A percentile compares a stretch with the other conserved stretches of the same genome.
These are phyloP conservation scores for Trypanosoma rangeli DNA, from an alignment of 208 protist species.

Conservation along the genomic window DNA sequence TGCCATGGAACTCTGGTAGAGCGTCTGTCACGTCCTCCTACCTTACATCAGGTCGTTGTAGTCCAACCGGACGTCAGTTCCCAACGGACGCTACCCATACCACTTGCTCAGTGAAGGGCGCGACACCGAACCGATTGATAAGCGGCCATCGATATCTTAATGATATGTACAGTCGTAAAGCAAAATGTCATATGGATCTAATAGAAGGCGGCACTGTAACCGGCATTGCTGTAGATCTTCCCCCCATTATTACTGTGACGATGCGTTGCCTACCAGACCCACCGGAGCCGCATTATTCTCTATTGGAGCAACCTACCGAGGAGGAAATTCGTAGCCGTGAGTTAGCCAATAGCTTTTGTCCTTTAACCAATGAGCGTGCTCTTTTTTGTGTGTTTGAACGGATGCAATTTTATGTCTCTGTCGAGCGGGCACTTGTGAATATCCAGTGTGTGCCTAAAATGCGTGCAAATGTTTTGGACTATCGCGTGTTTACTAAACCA, in stretches of 20 bases:
- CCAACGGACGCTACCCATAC: neutral
- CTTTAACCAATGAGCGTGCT: conserved; percentile 72
- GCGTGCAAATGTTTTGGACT: neutral
- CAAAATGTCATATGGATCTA: conserved; percentile 63
- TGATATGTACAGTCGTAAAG: conserved; percentile 32
- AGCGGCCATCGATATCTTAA: conserved; percentile 23
- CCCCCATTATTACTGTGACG: conserved; percentile 52
- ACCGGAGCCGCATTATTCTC: conserved; percentile 45
- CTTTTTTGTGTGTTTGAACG: conserved; percentile 72
- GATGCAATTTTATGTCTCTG: conserved; percentile 77
- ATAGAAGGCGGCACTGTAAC: conserved; percentile 61
- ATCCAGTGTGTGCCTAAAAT: conserved; percentile 54
- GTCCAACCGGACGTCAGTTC: neutral
- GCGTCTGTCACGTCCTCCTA: neutral
- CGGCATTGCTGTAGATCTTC: conserved; percentile 71
- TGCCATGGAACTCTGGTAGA: conserved; percentile 3
- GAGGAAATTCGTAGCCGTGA: conserved; percentile 57
- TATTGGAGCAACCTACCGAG: conserved; percentile 61
- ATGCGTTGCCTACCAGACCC: conserved; percentile 66
- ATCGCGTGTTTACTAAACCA: neutral
- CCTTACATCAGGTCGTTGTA: neutral
- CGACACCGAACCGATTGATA: neutral
- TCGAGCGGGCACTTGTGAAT: conserved; percentile 71
- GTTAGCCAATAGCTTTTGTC: conserved; percentile 81
- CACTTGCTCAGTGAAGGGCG: neutral